These are phyloP conservation scores for Dalbergia cochinchinensis DNA, from an alignment of 306 rosid genomes.

Conservation along the genomic window DNA sequence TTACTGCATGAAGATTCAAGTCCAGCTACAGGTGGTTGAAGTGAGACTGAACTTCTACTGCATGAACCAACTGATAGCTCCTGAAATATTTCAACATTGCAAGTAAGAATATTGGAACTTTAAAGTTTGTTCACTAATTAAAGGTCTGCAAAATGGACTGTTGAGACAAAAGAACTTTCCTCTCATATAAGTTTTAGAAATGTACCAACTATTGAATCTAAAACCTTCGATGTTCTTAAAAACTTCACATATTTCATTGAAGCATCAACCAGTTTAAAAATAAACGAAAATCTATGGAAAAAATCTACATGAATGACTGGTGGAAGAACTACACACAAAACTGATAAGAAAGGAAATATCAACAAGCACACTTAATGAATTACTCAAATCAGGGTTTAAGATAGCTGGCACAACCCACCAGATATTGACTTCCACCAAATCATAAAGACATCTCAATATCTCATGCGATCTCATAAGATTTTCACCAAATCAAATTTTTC, in stretches of 20 bases:
- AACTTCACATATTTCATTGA: slow-evolving; percentile 1
- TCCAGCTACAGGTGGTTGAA: slow-evolving; percentile 55
- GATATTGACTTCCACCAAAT: slow-evolving; percentile 1
- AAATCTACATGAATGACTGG: background rate
- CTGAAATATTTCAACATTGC: slow-evolving; percentile 60
- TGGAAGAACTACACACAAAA: background rate
- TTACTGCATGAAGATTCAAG: slow-evolving; percentile 66
- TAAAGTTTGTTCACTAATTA: slow-evolving; percentile 3
- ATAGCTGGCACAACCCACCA: slow-evolving; percentile 9
- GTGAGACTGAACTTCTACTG: slow-evolving; percentile 53
- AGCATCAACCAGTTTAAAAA: background rate
- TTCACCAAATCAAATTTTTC: background rate
- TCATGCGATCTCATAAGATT: background rate
- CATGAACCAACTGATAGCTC: slow-evolving; percentile 54
- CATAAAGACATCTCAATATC: background rate
- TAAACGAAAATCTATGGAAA: background rate
- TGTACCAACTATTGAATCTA: background rate
- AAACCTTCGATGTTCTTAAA: background rate
- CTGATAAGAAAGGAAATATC: background rate
- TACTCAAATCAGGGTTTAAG: slow-evolving; percentile 18
- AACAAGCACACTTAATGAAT: background rate
- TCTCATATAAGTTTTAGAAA: background rate
- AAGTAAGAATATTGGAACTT: slow-evolving; percentile 43
- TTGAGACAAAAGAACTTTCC: slow-evolving; percentile 34
- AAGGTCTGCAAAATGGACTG: slow-evolving; percentile 34